Evolutionary conservation across 768 basidiomycete species (phyloP).

Genomic region (Epithele typhae): DNA sequence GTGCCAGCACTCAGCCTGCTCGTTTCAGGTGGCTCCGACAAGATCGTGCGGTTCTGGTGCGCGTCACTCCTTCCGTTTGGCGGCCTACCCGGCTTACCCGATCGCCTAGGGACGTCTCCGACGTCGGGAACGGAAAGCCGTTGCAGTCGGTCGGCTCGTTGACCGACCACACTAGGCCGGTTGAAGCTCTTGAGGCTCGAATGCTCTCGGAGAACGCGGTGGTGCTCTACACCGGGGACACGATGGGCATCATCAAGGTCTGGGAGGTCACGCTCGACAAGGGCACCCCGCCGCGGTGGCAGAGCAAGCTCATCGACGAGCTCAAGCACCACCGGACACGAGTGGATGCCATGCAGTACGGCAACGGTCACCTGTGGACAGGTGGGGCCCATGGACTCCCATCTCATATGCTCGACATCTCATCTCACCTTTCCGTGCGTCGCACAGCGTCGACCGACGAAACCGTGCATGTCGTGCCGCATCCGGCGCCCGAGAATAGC

Average conservation of each 20-base stretch:
- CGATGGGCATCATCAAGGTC: slow-evolving; percentile 82
- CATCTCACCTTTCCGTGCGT: no score
- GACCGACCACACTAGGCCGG: slow-evolving; percentile 83
- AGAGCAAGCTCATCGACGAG: slow-evolving; percentile 47
- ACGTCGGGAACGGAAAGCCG: slow-evolving; percentile 34
- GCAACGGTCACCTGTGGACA: slow-evolving; percentile 81
- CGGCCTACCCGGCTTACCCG: neutral
- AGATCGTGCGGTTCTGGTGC: slow-evolving; percentile 82
- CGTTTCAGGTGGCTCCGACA: slow-evolving; percentile 88
- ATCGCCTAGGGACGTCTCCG: slow-evolving; percentile 57
- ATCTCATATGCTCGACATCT: no score
- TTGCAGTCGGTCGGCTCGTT: slow-evolving; percentile 61
- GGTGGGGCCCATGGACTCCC: no score
- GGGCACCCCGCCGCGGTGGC: slow-evolving; percentile 43
- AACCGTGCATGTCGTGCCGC: slow-evolving; percentile 60
- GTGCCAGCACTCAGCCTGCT: slow-evolving; percentile 63
- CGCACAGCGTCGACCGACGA: slow-evolving; percentile 85
- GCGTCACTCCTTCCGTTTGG: no score
- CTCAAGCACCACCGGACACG: slow-evolving; percentile 75
- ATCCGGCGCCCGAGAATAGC: slow-evolving; percentile 22
- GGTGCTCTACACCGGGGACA: slow-evolving; percentile 80
- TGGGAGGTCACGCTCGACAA: slow-evolving; percentile 64
- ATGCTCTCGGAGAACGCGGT: slow-evolving; percentile 40
- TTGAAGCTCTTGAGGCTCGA: slow-evolving; percentile 70
- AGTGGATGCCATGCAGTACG: slow-evolving; percentile 68